Evolutionary conservation across 2,329 filamentous ascomycete species (phyloP), one percentile per base, ranked within the genome.

Genomic region (Fusarium odoratissimum): DNA sequence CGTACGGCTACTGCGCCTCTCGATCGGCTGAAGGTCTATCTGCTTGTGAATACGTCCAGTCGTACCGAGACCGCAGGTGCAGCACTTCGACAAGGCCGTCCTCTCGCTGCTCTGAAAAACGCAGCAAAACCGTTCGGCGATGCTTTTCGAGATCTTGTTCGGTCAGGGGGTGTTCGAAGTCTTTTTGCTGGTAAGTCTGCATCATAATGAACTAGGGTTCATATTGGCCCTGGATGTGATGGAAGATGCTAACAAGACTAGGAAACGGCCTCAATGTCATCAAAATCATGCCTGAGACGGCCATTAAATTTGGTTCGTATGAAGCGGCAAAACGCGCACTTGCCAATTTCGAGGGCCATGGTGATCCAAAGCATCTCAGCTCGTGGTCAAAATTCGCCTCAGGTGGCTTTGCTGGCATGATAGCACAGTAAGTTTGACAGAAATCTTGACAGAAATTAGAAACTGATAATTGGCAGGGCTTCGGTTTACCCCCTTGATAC

Each of bases 201-300:
- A 46, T 40, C 40, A 23, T 23, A 14, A 19, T 44, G 6, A 49
- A 21, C 23, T 37, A 51, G 25, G 25, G 31, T 9, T 31, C 37
- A 57, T 21, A 5, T 40, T n/a, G 38, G 62, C 25, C 21, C 30
- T 37, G 23, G 11, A 51, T 25, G 25, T 28, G 23, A 52, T 10
- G 23, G 17, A 40, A 37, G 16, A 51, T 45, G 40, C 54, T 76
- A 64, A 78, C 35, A 31, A 63, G 11, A n/a, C 10, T 76, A 97
- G 95, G 96, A 41, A 99, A 99, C 79, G 96, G 96, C 7, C 86
- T 99, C 75, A 99, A 99, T 76, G 95, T 99, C 6, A 83, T 98
- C 78, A 99, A 99, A 82, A 96, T 99, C 68, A 97, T 98, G 94
- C 96, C 96, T 1, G 96, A 99, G 84, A 98, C 95, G 33, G 95